phyloP scores from a whole-genome alignment of 2,329 filamentous ascomycete genomes.

The Cladosporium sp. region DNA sequence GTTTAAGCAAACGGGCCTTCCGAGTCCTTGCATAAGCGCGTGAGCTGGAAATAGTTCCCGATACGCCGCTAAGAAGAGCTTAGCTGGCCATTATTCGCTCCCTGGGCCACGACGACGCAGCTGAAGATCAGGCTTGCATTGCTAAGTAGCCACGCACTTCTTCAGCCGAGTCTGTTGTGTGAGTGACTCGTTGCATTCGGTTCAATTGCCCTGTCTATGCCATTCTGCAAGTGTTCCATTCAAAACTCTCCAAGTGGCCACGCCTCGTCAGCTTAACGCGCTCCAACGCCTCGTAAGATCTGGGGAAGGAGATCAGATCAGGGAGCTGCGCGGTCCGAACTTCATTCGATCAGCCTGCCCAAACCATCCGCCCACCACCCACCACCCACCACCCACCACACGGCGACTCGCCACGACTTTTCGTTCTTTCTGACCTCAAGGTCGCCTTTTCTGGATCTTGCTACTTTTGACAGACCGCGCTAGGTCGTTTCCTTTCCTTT shows the following conservation, averaged over 20 bases:
- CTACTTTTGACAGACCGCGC: neutral
- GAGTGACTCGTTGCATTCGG: too few relatives aligned
- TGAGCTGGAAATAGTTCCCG: constrained; percentile 1
- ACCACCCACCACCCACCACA: neutral
- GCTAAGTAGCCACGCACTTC: neutral
- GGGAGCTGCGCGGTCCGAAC: constrained; percentile 1
- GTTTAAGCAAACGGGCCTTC: neutral
- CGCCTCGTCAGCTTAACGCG: constrained; percentile 1
- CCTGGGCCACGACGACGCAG: neutral
- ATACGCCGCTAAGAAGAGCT: neutral
- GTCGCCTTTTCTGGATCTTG: neutral
- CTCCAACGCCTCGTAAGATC: neutral
- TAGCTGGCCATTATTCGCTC: constrained; percentile 1
- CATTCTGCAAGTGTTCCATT: neutral
- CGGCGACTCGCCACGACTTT: neutral
- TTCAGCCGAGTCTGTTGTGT: neutral
- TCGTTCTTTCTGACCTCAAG: neutral
- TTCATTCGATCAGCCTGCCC: neutral
- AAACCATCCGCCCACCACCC: neutral
- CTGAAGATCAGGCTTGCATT: neutral
- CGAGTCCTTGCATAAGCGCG: constrained; percentile 6
- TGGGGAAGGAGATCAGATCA: constrained; percentile 10
- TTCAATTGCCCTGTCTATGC: too few relatives aligned
- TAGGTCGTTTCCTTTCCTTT: neutral
- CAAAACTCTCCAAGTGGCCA: neutral